phyloP scores from a whole-genome alignment of 768 basidiomycete genomes.

The Amanita molliuscula region DNA sequence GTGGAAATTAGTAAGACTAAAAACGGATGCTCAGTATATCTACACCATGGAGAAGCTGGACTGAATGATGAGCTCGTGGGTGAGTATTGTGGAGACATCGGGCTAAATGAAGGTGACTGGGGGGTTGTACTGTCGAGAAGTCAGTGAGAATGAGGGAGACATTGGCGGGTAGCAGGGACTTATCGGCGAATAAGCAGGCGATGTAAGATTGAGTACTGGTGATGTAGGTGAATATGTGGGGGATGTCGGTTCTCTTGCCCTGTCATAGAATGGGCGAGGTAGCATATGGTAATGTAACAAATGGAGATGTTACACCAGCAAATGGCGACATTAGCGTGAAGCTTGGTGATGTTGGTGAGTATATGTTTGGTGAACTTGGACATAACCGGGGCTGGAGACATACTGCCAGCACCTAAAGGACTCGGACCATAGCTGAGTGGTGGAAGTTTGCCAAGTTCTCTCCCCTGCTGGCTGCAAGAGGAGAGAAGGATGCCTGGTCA shows the following conservation, averaged over 20 bases:
- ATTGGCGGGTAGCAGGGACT: slow-evolving; percentile 86
- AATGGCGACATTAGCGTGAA: slow-evolving; percentile 83
- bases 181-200: slow-evolving; percentile 77
- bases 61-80: slow-evolving; percentile 89
- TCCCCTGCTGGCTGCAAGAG: slow-evolving; percentile 76
- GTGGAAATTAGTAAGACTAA: slow-evolving; percentile 12
- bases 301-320: slow-evolving; percentile 73
- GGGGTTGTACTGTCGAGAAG: slow-evolving; percentile 80
- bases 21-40: slow-evolving; percentile 20
- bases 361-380: slow-evolving; percentile 83
- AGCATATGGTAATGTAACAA: slow-evolving; percentile 69
- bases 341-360: slow-evolving; percentile 79
- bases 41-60: slow-evolving; percentile 87
- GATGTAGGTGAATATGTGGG: slow-evolving; percentile 88
- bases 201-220: slow-evolving; percentile 72
- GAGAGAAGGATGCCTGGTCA: slow-evolving; percentile 90
- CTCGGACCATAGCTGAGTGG: slow-evolving; percentile 70
- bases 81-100: slow-evolving; percentile 83
- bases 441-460: slow-evolving; percentile 75
- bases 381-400: slow-evolving; percentile 90
- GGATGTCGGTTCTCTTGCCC: slow-evolving; percentile 51
- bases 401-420: slow-evolving; percentile 71
- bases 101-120: slow-evolving; percentile 84
- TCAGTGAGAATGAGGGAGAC: slow-evolving; percentile 77
- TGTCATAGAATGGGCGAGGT: slow-evolving; percentile 79